Evolutionary conservation across 495 filamentous ascomycete genomes (phyloP).

Genomic region (Trichoderma virens): DNA sequence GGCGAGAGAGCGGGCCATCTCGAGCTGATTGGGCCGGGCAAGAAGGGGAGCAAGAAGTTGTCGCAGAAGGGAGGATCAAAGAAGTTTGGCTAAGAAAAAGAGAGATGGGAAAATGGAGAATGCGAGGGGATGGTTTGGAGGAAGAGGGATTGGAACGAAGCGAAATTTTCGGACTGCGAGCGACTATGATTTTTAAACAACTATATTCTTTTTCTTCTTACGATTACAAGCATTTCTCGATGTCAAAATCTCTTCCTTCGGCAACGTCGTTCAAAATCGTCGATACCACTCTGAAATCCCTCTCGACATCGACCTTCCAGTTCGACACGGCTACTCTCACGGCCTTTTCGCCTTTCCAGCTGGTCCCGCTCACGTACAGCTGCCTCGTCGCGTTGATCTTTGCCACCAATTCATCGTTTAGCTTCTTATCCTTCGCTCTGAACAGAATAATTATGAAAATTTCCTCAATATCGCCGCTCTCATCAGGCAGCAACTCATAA

Average conservation of each 20-base stretch:
- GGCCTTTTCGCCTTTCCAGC: slow-evolving; percentile 64
- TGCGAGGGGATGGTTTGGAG: neutral
- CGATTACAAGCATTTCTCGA: neutral
- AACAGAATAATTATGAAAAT: slow-evolving; percentile 79
- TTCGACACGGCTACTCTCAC: slow-evolving; percentile 76
- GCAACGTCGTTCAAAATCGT: slow-evolving; percentile 34
- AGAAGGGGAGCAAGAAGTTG: slow-evolving; percentile 28
- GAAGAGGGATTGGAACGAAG: neutral
- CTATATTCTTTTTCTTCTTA: neutral
- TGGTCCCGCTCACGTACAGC: slow-evolving; percentile 78
- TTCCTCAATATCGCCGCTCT: slow-evolving; percentile 18
- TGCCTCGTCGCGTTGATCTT: slow-evolving; percentile 66
- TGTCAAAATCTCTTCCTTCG: slow-evolving; percentile 8
- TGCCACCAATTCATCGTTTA: slow-evolving; percentile 58
- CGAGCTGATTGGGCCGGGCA: slow-evolving; percentile 41
- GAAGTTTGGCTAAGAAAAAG: slow-evolving; percentile 40
- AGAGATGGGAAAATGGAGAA: neutral
- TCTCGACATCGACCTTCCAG: slow-evolving; percentile 59
- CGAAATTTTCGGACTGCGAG: neutral
- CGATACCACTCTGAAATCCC: slow-evolving; percentile 46
- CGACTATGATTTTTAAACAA: neutral
- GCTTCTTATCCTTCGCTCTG: slow-evolving; percentile 55
- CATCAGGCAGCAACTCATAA: slow-evolving; percentile 61
- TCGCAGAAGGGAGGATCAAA: slow-evolving; percentile 33
- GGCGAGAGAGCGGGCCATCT: slow-evolving; percentile 40